Percentiles rank a stretch among this genome's conserved stretches.
These are phyloP conservation scores for Fraxinus baroniana DNA, from an alignment of 305 asterid species.

Conservation along the genomic window DNA sequence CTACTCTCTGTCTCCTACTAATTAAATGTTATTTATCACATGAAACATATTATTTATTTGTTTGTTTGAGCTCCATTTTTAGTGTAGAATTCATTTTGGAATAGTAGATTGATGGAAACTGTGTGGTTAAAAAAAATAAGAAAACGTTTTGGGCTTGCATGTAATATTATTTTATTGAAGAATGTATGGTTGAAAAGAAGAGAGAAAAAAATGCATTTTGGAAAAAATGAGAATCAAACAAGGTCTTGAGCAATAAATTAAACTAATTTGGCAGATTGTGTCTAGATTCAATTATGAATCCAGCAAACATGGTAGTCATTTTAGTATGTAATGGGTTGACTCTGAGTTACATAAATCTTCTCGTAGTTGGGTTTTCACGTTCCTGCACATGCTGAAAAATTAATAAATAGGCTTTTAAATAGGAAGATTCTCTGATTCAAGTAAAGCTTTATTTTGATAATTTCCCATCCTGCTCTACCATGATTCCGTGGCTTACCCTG, in stretches of 20 bases:
- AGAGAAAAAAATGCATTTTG: too few species aligned
- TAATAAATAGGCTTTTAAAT: not conserved
- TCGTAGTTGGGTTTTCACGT: not conserved
- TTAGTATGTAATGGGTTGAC: not conserved
- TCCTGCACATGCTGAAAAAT: not conserved
- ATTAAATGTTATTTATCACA: not conserved
- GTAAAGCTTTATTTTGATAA: not conserved
- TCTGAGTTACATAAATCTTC: not conserved
- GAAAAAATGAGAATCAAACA: too few species aligned
- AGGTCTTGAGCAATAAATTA: not conserved
- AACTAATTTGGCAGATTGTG: not conserved
- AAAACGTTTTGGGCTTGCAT: too few species aligned
- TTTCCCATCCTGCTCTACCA: not conserved
- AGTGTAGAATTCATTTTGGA: too few species aligned
- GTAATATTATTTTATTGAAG: too few species aligned
- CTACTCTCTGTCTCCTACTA: not conserved
- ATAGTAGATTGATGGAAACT: too few species aligned
- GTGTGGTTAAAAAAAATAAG: too few species aligned
- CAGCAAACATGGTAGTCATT: not conserved
- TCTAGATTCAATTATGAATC: not conserved
- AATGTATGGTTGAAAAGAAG: too few species aligned
- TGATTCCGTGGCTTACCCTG: not conserved
- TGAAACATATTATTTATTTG: not conserved
- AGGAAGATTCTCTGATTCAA: not conserved
- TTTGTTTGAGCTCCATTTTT: not conserved